phyloP scores from a whole-genome alignment of 169 alveolate genomes.

The Cryptosporidium tyzzeri region DNA sequence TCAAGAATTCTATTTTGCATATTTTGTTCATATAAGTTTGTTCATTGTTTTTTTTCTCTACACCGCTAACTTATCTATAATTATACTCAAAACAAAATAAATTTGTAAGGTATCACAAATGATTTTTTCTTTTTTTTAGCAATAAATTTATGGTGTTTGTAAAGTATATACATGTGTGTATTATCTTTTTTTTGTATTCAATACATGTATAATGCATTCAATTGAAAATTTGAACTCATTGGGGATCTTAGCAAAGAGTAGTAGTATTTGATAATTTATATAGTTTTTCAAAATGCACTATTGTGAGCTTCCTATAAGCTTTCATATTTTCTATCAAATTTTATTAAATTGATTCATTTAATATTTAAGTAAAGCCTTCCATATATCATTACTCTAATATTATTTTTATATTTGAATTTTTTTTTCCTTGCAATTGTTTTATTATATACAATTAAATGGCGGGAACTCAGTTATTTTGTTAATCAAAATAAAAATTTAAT shows the following conservation, averaged over 20 bases:
- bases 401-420: background rate
- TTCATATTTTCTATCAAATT: background rate
- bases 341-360: background rate
- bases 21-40: too few species aligned
- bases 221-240: too few species aligned
- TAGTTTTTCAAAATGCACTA: background rate
- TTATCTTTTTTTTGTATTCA: too few species aligned
- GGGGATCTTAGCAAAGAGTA: background rate
- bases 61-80: too few species aligned
- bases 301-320: background rate
- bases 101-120: too few species aligned
- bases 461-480: constrained; percentile 2
- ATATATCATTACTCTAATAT: background rate
- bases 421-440: background rate
- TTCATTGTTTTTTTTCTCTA: too few species aligned
- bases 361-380: background rate
- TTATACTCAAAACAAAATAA: too few species aligned
- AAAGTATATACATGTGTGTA: background rate
- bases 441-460: background rate
- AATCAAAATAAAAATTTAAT: background rate
- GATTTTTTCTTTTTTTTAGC: too few species aligned
- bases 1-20: too few species aligned
- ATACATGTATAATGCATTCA: too few species aligned
- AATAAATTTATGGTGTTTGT: background rate
- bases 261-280: too few species aligned